phyloP scores from a whole-genome alignment of 1,284 basidiomycete species.

The Trichosporon sp. region DNA sequence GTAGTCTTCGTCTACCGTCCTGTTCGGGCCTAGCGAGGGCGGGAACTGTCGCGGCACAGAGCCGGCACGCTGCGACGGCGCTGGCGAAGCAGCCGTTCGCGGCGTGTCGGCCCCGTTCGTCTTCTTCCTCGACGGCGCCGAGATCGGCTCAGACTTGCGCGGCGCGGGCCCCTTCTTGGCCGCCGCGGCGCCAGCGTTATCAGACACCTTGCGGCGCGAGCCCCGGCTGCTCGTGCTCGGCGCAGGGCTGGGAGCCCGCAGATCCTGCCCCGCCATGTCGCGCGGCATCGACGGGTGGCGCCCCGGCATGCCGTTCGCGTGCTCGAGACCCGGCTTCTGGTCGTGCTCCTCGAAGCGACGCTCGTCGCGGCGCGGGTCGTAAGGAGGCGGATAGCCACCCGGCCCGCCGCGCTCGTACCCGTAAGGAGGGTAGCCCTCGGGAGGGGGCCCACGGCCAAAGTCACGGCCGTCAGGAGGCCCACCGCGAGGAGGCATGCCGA shows the following conservation, averaged over 20 bases:
- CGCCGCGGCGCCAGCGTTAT: constrained; percentile 3
- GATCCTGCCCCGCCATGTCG: constrained; percentile 14
- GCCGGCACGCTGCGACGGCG: constrained; percentile 6
- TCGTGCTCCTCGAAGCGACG: constrained; percentile 11
- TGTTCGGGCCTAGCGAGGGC: constrained; percentile 7
- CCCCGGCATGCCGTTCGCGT: constrained; percentile 1
- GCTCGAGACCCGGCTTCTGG: constrained; percentile 8
- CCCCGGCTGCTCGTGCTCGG: constrained; percentile 30
- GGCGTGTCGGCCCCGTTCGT: constrained; percentile 9
- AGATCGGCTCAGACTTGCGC: neutral
- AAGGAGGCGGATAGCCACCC: constrained; percentile 8
- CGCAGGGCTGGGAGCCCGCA: constrained; percentile 35
- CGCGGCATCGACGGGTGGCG: constrained; percentile 12
- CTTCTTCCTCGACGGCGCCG: neutral
- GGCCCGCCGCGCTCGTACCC: constrained; percentile 19
- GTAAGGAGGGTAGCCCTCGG: constrained; percentile 17
- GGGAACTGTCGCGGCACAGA: neutral
- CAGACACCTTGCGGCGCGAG: constrained; percentile 17
- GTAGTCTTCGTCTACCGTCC: constrained; percentile 46
- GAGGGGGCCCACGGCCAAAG: constrained; percentile 13
- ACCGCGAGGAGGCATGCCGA: constrained; percentile 2
- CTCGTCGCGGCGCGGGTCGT: constrained; percentile 12
- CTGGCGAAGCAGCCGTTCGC: constrained; percentile 14
- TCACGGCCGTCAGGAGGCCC: constrained; percentile 9
- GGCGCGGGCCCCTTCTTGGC: neutral